Evolutionary conservation across 495 filamentous ascomycete genomes (phyloP).

Genomic region (Penicillium ucsense): DNA sequence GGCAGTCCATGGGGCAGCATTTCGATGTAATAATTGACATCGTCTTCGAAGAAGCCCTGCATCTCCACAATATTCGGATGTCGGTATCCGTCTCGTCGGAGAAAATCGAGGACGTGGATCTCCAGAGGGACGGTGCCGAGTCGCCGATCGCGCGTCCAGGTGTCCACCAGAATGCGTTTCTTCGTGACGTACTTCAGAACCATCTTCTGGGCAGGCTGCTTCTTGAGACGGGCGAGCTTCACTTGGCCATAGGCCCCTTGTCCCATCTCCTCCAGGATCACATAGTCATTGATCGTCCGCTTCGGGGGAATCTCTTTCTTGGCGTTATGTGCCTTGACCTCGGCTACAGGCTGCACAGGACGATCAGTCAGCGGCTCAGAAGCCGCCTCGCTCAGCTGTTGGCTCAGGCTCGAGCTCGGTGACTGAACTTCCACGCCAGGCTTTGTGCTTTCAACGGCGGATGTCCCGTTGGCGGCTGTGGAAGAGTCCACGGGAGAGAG

Average conservation of each 20-base stretch:
- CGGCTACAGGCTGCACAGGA: constrained; percentile 32
- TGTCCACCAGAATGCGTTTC: constrained; percentile 92
- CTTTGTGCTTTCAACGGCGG: constrained; percentile 6
- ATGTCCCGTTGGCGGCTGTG: background rate
- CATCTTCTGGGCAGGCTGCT: constrained; percentile 63
- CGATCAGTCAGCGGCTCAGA: constrained; percentile 41
- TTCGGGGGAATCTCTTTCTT: constrained; percentile 39
- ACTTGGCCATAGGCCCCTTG: constrained; percentile 97
- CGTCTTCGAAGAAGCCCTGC: constrained; percentile 97
- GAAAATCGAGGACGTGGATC: constrained; percentile 94
- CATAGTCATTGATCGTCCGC: constrained; percentile 82
- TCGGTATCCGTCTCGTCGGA: constrained; percentile 73
- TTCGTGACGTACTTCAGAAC: constrained; percentile 99
- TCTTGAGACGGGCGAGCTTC: constrained; percentile 86
- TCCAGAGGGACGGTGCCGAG: constrained; percentile 96
- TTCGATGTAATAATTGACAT: constrained; percentile 97
- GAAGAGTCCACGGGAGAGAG: constrained; percentile 1
- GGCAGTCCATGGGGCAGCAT: constrained; percentile 94
- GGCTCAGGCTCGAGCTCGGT: constrained; percentile 61
- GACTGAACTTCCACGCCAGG: constrained; percentile 19
- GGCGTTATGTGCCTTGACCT: constrained; percentile 23
- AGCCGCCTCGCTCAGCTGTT: constrained; percentile 67
- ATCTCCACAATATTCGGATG: constrained; percentile 98
- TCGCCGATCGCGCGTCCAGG: constrained; percentile 89
- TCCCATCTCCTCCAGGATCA: constrained; percentile 95